A percentile compares a stretch with the other conserved stretches of the same genome.
phyloP scores from a whole-genome alignment of 345 rosid genomes.

The Moricandia moricandioides region DNA sequence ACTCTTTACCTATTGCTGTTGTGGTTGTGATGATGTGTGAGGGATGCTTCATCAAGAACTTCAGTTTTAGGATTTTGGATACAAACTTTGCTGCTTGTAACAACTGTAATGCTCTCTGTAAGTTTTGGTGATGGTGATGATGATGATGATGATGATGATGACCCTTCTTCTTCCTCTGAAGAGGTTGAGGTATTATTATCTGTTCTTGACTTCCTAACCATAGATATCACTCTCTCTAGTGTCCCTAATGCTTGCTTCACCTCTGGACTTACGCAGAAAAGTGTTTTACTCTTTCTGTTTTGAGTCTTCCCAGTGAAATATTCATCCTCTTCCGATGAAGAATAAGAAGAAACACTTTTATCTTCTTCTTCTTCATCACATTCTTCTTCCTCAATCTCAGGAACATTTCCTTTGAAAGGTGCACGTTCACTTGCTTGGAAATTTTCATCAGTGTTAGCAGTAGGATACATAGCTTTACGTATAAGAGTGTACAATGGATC shows the following conservation, averaged over 20 bases:
- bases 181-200: constrained; percentile 31
- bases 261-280: constrained; percentile 49
- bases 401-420: constrained; percentile 34
- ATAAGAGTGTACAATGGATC: constrained; percentile 60
- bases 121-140: constrained; percentile 16
- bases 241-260: constrained; percentile 74
- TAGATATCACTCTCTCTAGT: constrained; percentile 61
- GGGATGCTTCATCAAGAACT: constrained; percentile 37
- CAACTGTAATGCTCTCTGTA: constrained; percentile 17
- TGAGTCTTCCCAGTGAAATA: constrained; percentile 7
- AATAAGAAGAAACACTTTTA: background rate
- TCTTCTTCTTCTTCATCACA: constrained; percentile 19
- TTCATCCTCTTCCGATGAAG: constrained; percentile 15
- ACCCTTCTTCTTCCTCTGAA: constrained; percentile 41
- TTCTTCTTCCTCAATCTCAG: constrained; percentile 70
- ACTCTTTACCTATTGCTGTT: constrained; percentile 6
- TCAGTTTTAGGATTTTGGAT: constrained; percentile 33
- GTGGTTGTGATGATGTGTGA: constrained; percentile 15
- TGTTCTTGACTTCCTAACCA: constrained; percentile 47
- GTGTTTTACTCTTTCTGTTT: constrained; percentile 35
- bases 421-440: constrained; percentile 29
- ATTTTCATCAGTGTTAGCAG: constrained; percentile 15
- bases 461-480: constrained; percentile 50
- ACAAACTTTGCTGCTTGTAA: constrained; percentile 33
- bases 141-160: background rate